A percentile compares a stretch with the other conserved stretches of the same genome.
Evolutionary conservation across 371 early-diverging fungal genomes (phyloP).

Genomic region (Mucor piriformis): DNA sequence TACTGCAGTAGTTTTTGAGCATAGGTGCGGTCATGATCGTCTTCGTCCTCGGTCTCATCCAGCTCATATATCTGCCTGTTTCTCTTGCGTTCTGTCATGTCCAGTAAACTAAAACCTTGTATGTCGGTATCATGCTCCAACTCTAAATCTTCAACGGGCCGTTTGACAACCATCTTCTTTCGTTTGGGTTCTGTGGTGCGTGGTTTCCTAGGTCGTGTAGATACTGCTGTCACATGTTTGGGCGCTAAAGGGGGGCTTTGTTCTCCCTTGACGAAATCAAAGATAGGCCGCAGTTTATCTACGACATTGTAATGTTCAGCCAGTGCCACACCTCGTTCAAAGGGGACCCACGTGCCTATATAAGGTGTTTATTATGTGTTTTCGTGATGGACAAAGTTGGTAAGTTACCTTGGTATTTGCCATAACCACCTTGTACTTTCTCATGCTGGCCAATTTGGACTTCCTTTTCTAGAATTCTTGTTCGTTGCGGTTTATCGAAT

Average conservation of each 20-base stretch:
- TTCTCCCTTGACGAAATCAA: constrained; percentile 37
- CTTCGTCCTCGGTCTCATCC: constrained; percentile 4
- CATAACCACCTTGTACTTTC: constrained; percentile 95
- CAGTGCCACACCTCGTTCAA: constrained; percentile 71
- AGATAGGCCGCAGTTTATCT: constrained; percentile 7
- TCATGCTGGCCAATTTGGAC: constrained; percentile 82
- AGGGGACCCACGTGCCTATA: constrained; percentile 74
- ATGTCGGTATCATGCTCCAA: constrained; percentile 53
- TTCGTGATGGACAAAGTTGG: no score
- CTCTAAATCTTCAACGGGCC: not conserved
- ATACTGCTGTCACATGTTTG: constrained; percentile 31
- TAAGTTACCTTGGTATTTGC: constrained; percentile 96
- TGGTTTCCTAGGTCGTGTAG: constrained; percentile 15
- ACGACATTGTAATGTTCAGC: constrained; percentile 53
- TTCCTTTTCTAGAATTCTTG: constrained; percentile 88
- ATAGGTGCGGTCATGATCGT: constrained; percentile 26
- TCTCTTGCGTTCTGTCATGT: not conserved
- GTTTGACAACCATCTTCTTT: constrained; percentile 8
- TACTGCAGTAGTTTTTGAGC: constrained; percentile 54
- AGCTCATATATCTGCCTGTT: constrained; percentile 5
- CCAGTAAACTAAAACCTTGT: not conserved
- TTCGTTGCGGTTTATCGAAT: constrained; percentile 87
- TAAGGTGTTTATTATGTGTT: no score
- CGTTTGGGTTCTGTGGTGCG: constrained; percentile 14
- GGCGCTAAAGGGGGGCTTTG: constrained; percentile 51